A percentile compares a stretch with the other conserved stretches of the same genome.
Conservation (phyloP, 306 rosid genomes). For the Gastrolobium bilobum region DNA sequence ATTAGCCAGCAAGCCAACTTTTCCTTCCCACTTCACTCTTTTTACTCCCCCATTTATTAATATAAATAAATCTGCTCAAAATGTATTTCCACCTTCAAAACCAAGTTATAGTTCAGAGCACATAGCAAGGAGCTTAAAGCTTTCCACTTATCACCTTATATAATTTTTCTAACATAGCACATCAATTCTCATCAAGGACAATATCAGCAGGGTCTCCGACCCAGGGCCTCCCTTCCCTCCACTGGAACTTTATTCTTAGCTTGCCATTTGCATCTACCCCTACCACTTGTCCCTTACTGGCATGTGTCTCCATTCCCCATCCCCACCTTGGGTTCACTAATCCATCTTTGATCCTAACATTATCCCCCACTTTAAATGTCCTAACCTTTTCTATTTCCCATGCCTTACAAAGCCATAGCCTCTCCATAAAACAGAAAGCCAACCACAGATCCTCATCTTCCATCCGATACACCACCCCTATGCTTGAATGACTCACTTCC, state of each 20-base stretch:
- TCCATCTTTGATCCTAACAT: constrained; percentile 74
- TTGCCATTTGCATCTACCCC: constrained; percentile 89
- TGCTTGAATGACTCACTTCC: constrained; percentile 72
- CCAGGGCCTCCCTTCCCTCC: constrained; percentile 91
- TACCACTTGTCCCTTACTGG: constrained; percentile 73
- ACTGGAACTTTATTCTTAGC: constrained; percentile 70
- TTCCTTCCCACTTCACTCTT: constrained; percentile 35
- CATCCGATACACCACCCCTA: constrained; percentile 77
- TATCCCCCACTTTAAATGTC: constrained; percentile 69
- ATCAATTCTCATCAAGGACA: constrained; percentile 56
- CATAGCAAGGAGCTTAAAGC: background rate
- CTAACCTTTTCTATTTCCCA: constrained; percentile 70
- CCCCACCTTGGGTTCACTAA: constrained; percentile 79
- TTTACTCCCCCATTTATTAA: constrained; percentile 33
- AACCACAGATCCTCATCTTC: constrained; percentile 72
- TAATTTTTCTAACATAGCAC: constrained; percentile 9
- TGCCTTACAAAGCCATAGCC: constrained; percentile 81
- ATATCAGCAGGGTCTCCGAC: constrained; percentile 82
- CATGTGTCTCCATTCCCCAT: constrained; percentile 90
- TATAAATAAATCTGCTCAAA: constrained; percentile 43
- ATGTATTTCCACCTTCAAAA: constrained; percentile 7
- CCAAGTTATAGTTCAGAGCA: too few relatives aligned
- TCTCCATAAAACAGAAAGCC: constrained; percentile 75
- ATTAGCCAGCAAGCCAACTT: constrained; percentile 24
- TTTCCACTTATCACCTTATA: constrained; percentile 18